Base-by-base conservation (phyloP, 2,329 filamentous ascomycete species). In the Fusarium chlamydosporum region DNA sequence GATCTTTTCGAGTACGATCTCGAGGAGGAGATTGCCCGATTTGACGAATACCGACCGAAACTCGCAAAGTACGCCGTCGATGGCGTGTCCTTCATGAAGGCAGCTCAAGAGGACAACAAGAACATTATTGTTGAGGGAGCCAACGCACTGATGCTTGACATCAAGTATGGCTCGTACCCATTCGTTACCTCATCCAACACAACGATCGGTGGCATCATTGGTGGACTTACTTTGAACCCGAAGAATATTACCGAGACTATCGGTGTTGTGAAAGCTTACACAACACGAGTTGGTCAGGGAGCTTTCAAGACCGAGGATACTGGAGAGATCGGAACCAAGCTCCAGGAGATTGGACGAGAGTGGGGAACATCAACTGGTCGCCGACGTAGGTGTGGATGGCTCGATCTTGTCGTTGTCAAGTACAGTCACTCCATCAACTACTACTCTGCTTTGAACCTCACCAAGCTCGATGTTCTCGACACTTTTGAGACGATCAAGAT, bases 381-480 rank as follows among this genome's bases (percentile, higher is more conserved):
- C 42, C 56, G 61, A 45, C 37, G 52, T 6, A 55, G 48, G 35
- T 56, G 60, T 6, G 56, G 56, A 62, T 65, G 60, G 47, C 60
- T 68, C 18, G 47, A 65, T 27, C 42, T 46, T 12, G 42, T 57
- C 16, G 41, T 68, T 13, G 51, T 65, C 50, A 50, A 42, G 23
- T 64, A 56, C 29, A 64, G 45, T 18, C 35, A 52, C 37, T 60
- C 52, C 27, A 50, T 60, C 23, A 68, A 65, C 47, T 61, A 45
- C 45, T 56, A 40, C 38, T 50, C 34, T 31, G 33, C 42, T 20
- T n/a, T 48, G n/a, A 61, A 56, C 27, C 64, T 64, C n/a, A 50
- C 53, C 15, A 61, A 50, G 54, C 54, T 66, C 26, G 65, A 65
- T 18, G 48, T 65, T 18, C 41, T 65, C n/a, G 66, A 65, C 31